Evolutionary conservation across 1,284 basidiomycete species (phyloP).

Genomic region (Fomitopsis betulina): DNA sequence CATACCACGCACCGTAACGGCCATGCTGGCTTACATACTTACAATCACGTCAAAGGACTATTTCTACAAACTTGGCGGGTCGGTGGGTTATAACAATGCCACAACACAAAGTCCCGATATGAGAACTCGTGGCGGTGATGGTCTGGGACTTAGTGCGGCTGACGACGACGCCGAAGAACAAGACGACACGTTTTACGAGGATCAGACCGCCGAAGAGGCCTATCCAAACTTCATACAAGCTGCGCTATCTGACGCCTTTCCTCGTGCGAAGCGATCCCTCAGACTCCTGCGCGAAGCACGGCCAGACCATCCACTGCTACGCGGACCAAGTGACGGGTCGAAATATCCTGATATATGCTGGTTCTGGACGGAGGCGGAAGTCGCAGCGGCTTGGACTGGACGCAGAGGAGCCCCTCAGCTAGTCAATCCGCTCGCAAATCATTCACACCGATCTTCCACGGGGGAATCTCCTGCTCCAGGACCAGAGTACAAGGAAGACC

Average conservation of each 20-base stretch:
- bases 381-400: slow-evolving; percentile 40
- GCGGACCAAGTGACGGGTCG: slow-evolving; percentile 14
- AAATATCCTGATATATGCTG: slow-evolving; percentile 41
- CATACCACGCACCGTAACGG: slow-evolving; percentile 40
- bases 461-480: not conserved
- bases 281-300: slow-evolving; percentile 55
- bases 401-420: not conserved
- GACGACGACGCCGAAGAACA: slow-evolving; percentile 9
- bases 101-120: not conserved
- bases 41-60: slow-evolving; percentile 58
- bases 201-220: slow-evolving; percentile 29
- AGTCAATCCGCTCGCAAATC: not conserved
- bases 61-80: slow-evolving; percentile 45
- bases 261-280: slow-evolving; percentile 62
- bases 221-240: slow-evolving; percentile 60
- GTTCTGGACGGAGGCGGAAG: slow-evolving; percentile 59
- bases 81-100: slow-evolving; percentile 45
- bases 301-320: slow-evolving; percentile 53
- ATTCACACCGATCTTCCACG: not conserved
- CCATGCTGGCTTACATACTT: slow-evolving; percentile 59
- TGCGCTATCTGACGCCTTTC: slow-evolving; percentile 44
- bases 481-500: slow-evolving; percentile 17
- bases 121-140: not conserved
- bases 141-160: not conserved
- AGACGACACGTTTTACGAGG: slow-evolving; percentile 21